phyloP scores from a whole-genome alignment of 1,284 basidiomycete species.

The Vanrija humicola region DNA sequence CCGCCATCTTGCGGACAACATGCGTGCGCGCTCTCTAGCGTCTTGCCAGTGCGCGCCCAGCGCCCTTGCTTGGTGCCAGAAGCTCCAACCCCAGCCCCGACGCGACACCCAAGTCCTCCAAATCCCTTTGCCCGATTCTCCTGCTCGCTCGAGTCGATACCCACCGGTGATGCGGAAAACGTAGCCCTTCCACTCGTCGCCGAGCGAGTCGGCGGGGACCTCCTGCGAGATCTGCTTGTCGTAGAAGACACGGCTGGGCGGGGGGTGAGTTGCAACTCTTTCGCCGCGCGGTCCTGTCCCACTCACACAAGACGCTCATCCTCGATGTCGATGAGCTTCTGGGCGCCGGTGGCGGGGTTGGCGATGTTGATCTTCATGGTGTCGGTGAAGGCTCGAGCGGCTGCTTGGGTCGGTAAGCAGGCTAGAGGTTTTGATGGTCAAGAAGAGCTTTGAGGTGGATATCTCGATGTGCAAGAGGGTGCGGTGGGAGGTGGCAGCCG shows the following conservation, averaged over 20 bases:
- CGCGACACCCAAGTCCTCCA: not conserved
- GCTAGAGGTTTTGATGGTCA: no score
- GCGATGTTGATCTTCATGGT: constrained; percentile 95
- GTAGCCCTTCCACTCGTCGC: constrained; percentile 97
- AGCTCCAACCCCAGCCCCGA: not conserved
- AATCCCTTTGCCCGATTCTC: not conserved
- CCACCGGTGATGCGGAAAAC: constrained; percentile 92
- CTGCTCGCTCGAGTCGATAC: constrained; percentile 2
- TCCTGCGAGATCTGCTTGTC: constrained; percentile 97
- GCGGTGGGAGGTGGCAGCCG: no score
- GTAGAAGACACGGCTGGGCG: constrained; percentile 79
- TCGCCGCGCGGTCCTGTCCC: not conserved
- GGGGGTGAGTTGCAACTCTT: not conserved
- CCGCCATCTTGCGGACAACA: no score
- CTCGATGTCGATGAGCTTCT: constrained; percentile 93
- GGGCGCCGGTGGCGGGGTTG: constrained; percentile 92
- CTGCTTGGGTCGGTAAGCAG: no score
- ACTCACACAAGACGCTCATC: constrained; percentile 84
- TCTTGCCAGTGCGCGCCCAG: constrained; percentile 35
- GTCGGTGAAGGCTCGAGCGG: not conserved
- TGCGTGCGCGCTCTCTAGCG: not conserved
- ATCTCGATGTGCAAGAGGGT: no score
- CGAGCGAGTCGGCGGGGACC: constrained; percentile 78
- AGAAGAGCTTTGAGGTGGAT: no score
- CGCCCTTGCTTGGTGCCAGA: not conserved